These are phyloP conservation scores for Tephrocybe sp. DNA, from an alignment of 768 basidiomycete genomes.

Conservation along the genomic window DNA sequence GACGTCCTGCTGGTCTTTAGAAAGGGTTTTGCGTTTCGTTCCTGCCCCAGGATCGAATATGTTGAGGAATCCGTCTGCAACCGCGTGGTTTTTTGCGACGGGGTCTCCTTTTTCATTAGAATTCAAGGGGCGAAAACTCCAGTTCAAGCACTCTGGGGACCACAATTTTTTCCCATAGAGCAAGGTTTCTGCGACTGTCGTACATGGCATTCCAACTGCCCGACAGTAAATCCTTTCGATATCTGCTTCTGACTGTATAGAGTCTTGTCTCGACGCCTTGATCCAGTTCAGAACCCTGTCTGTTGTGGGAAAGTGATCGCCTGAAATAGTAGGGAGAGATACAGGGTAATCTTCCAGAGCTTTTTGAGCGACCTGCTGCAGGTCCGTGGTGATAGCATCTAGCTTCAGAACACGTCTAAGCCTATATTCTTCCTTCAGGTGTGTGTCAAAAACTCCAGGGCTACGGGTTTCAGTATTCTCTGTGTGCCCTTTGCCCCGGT, in stretches of 20 bases:
- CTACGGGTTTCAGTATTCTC: background rate
- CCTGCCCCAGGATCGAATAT: background rate
- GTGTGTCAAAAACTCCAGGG: background rate
- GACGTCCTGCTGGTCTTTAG: background rate
- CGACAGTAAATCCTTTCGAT: background rate
- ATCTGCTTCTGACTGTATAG: background rate
- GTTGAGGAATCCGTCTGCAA: background rate
- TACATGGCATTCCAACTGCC: background rate
- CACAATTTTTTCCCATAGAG: background rate
- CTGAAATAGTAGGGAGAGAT: background rate
- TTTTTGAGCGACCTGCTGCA: background rate
- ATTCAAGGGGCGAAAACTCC: background rate
- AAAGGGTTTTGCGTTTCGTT: too few relatives aligned
- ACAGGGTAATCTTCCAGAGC: background rate
- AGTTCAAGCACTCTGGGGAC: background rate
- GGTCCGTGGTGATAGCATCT: background rate
- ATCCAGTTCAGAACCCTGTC: background rate
- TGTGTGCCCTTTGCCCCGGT: too few relatives aligned
- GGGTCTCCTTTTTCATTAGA: background rate
- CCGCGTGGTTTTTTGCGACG: background rate
- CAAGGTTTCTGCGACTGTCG: background rate
- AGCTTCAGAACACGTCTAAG: background rate
- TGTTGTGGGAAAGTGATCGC: background rate
- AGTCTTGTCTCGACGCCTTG: background rate
- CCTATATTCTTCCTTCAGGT: background rate